phyloP scores from a whole-genome alignment of 1,284 basidiomycete species.

The Ustilago cynodontis region DNA sequence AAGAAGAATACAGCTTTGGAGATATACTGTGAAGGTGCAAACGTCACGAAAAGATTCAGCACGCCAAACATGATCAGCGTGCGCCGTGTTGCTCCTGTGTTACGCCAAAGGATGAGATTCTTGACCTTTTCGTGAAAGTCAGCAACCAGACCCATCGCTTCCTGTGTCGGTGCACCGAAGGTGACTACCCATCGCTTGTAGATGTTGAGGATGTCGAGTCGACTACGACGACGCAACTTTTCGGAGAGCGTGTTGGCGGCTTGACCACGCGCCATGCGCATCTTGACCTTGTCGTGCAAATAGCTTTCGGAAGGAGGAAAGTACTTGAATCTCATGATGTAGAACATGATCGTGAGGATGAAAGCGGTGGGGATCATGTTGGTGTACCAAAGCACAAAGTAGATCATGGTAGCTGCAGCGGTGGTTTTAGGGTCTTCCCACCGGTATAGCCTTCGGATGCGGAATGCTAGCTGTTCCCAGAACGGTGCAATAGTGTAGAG shows the following conservation, averaged over 20 bases:
- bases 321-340: conserved; percentile 67
- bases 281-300: conserved; percentile 64
- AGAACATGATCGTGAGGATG: conserved; percentile 63
- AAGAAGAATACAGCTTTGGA: conserved; percentile 60
- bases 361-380: conserved; percentile 68
- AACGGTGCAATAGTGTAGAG: conserved; percentile 69
- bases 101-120: conserved; percentile 68
- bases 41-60: conserved; percentile 57
- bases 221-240: conserved; percentile 60
- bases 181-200: conserved; percentile 65
- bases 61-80: conserved; percentile 58
- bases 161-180: conserved; percentile 59
- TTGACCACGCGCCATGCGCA: conserved; percentile 65
- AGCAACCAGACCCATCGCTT: conserved; percentile 61
- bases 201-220: conserved; percentile 66
- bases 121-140: conserved; percentile 69
- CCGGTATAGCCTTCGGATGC: conserved; percentile 42
- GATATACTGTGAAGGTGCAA: conserved; percentile 57
- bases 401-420: conserved; percentile 65
- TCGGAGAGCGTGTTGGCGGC: conserved; percentile 67
- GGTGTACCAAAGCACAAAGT: conserved; percentile 69
- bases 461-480: conserved; percentile 64
- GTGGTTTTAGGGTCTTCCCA: conserved; percentile 59
- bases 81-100: conserved; percentile 58
- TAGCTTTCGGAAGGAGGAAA: conserved; percentile 67